A percentile compares a stretch with the other conserved stretches of the same genome.
phyloP scores from a whole-genome alignment of 1,284 basidiomycete species.

The Flammula alnicola region DNA sequence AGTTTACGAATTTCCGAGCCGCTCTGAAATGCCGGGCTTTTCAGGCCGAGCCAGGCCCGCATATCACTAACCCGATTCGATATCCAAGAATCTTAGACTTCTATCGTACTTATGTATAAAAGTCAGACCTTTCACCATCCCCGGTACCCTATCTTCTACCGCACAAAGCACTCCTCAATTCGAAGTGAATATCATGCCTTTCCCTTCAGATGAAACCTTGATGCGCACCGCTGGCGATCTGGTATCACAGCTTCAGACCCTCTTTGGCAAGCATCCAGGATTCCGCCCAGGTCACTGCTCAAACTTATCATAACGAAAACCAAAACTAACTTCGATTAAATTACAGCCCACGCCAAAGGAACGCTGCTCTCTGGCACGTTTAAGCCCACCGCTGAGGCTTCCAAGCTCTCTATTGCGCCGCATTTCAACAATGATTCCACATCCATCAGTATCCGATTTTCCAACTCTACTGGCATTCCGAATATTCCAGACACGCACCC shows the following conservation, averaged over 20 bases:
- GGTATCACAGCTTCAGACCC: conserved; percentile 12
- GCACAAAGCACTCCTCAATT: too few relatives aligned
- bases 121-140: too few relatives aligned
- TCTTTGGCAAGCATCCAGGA: conserved; percentile 19
- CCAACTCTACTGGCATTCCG: conserved; percentile 21
- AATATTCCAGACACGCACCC: conserved; percentile 19
- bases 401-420: conserved; percentile 13
- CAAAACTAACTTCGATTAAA: neutral
- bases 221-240: conserved; percentile 13
- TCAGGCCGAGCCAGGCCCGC: too few relatives aligned
- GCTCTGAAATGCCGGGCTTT: too few relatives aligned
- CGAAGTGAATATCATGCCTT: too few relatives aligned
- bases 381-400: conserved; percentile 15
- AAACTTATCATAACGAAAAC: too few relatives aligned
- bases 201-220: conserved; percentile 15
- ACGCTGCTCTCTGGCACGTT: conserved; percentile 16
- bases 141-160: too few relatives aligned
- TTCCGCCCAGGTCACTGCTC: conserved; percentile 13
- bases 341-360: conserved; percentile 20
- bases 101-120: too few relatives aligned
- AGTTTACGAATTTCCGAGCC: too few relatives aligned
- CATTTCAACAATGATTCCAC: conserved; percentile 19
- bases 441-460: conserved; percentile 17
- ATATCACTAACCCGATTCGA: too few relatives aligned
- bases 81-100: too few relatives aligned